Evolutionary conservation across 768 basidiomycete species (phyloP), one percentile per base, ranked within the genome.

Genomic region (Hypholoma fasciculare): DNA sequence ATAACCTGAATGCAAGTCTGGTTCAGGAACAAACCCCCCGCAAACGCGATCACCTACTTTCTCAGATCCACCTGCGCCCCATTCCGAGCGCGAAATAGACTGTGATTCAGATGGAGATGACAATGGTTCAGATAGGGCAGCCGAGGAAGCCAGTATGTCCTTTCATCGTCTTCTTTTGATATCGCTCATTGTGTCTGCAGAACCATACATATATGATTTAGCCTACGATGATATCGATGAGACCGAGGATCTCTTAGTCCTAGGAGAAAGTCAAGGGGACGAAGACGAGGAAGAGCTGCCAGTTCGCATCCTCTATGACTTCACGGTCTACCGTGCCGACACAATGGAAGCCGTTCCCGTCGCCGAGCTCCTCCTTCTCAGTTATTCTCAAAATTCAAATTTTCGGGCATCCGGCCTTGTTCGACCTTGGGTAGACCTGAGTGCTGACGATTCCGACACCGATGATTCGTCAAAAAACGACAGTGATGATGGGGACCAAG

Each of bases 241-340:
- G 57, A 76, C 75, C 7, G 69, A 71, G 12, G 67, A 76, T 47
- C 60, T 83, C 13, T 64, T 71, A n/a, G 65, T 85, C 26, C 70
- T 71, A 26, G 79, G 79, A 30, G 84, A 85, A 69, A 71, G 69
- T 1, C 55, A 62, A 26, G 58, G 60, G 0, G 58, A 63, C 49
- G 74, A 70, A 40, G 66, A 68, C 36, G 75, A 76, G 16, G 64
- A 67, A 7, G 74, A 75, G 7, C 61, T 87, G 34, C 89, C 89
- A 13, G 74, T 90, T 44, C 82, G 89, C 7, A 61, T 78, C 0
- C 73, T 90, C 8, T 70, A 74, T 0, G 72, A 85, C 57, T 90
- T 88, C 62, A 65, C 73, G 0, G 71, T 89, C 34, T 88, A 86
- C 54, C 69, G 83, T 13, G 30, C 60, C 12, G 57, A 65, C 1